A percentile compares a stretch with the other conserved stretches of the same genome.
Conservation (phyloP, 768 basidiomycete genomes). For the Lactarius psammicola region DNA sequence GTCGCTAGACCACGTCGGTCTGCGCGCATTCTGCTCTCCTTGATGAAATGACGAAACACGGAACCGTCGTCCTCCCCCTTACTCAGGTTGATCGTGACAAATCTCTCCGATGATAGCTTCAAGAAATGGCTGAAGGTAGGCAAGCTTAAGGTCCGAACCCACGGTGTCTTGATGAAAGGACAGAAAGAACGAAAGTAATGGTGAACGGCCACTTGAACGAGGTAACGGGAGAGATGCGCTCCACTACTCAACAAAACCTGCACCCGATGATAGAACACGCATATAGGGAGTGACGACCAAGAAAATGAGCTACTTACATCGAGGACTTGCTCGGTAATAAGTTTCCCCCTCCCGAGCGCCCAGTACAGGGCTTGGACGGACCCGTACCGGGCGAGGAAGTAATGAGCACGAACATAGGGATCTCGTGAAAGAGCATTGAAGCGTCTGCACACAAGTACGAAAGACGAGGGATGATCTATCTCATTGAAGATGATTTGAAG, state of each 20-base stretch:
- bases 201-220: slow-evolving; percentile 73
- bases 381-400: slow-evolving; percentile 75
- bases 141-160: slow-evolving; percentile 66
- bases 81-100: slow-evolving; percentile 63
- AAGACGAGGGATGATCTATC: slow-evolving; percentile 59
- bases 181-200: slow-evolving; percentile 72
- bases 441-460: slow-evolving; percentile 58
- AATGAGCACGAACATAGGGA: slow-evolving; percentile 73
- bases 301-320: slow-evolving; percentile 23
- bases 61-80: slow-evolving; percentile 78
- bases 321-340: slow-evolving; percentile 24
- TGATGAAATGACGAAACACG: slow-evolving; percentile 61
- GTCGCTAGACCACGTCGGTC: slow-evolving; percentile 57
- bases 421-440: slow-evolving; percentile 63
- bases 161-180: slow-evolving; percentile 72
- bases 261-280: slow-evolving; percentile 13
- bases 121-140: slow-evolving; percentile 64
- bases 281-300: slow-evolving; percentile 8
- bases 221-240: slow-evolving; percentile 75
- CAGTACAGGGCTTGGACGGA: slow-evolving; percentile 66
- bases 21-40: slow-evolving; percentile 65
- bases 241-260: slow-evolving; percentile 74
- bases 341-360: slow-evolving; percentile 68
- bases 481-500: slow-evolving; percentile 73
- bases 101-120: slow-evolving; percentile 53